phyloP scores from a whole-genome alignment of 768 basidiomycete species.

The Leccinum imitatum region DNA sequence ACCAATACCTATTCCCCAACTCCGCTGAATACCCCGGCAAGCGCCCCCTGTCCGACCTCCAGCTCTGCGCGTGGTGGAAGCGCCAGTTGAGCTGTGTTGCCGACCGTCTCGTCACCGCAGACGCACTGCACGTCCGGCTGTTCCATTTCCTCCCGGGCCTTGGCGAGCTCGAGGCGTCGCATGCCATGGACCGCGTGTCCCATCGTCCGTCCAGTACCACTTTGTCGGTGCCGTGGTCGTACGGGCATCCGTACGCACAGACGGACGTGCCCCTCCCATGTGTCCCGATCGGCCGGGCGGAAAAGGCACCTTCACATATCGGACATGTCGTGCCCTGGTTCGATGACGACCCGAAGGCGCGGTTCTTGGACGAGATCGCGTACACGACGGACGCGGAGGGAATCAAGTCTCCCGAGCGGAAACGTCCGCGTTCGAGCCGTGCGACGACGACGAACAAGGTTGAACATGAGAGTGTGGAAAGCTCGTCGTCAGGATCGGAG shows the following conservation, averaged over 20 bases:
- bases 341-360: conserved; percentile 95
- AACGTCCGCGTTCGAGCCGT: conserved; percentile 46
- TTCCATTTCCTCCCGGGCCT: conserved; percentile 75
- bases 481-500: conserved; percentile 31
- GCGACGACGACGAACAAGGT: conserved; percentile 15
- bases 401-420: conserved; percentile 59
- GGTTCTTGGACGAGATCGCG: conserved; percentile 91
- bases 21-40: conserved; percentile 71
- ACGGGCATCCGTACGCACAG: conserved; percentile 62
- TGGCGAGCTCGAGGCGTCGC: conserved; percentile 61
- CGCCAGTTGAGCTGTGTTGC: conserved; percentile 62
- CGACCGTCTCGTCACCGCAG: conserved; percentile 31
- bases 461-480: conserved; percentile 20
- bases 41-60: conserved; percentile 69
- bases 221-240: conserved; percentile 51
- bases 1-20: conserved; percentile 94
- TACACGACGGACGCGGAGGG: conserved; percentile 61
- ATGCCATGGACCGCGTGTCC: conserved; percentile 47
- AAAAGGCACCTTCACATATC: conserved; percentile 37
- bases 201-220: conserved; percentile 16
- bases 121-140: conserved; percentile 26
- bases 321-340: conserved; percentile 85
- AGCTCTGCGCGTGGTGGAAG: conserved; percentile 94
- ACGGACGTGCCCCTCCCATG: conserved; percentile 42
- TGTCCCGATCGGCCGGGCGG: conserved; percentile 40